Conservation (phyloP, 352 stramenopile genomes). For the Globisporangium recalcitrans region DNA sequence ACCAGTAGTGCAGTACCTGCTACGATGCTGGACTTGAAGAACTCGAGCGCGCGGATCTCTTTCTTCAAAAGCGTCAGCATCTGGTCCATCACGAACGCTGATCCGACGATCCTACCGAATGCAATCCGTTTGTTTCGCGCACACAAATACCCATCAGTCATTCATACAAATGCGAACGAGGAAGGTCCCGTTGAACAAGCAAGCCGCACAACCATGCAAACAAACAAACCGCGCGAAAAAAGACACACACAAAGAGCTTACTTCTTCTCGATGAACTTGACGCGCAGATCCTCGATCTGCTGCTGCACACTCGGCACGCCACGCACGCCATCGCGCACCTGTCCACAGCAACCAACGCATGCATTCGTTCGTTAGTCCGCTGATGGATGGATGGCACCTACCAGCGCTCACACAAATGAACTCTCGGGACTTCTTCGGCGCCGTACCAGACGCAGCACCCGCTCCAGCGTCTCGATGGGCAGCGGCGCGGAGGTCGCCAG, state of each 20-base stretch:
- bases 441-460: slow-evolving; percentile 41
- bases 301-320: slow-evolving; percentile 30
- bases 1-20: slow-evolving; percentile 23
- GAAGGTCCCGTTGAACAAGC: neutral
- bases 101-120: slow-evolving; percentile 32
- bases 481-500: slow-evolving; percentile 59
- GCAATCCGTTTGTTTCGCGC: neutral
- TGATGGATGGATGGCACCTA: neutral
- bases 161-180: neutral
- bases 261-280: slow-evolving; percentile 48
- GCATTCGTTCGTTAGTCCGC: neutral
- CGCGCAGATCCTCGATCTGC: slow-evolving; percentile 40
- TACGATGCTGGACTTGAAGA: slow-evolving; percentile 63
- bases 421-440: too few species aligned
- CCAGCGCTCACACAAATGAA: neutral
- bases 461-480: slow-evolving; percentile 35
- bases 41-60: slow-evolving; percentile 39
- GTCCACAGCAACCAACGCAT: neutral
- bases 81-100: slow-evolving; percentile 36
- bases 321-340: slow-evolving; percentile 45
- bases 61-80: slow-evolving; percentile 42
- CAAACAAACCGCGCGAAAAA: neutral
- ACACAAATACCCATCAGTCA: neutral
- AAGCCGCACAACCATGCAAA: neutral
- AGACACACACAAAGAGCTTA: slow-evolving; percentile 18